Conservation (phyloP, 768 basidiomycete species). For the Dentipellis sp. region DNA sequence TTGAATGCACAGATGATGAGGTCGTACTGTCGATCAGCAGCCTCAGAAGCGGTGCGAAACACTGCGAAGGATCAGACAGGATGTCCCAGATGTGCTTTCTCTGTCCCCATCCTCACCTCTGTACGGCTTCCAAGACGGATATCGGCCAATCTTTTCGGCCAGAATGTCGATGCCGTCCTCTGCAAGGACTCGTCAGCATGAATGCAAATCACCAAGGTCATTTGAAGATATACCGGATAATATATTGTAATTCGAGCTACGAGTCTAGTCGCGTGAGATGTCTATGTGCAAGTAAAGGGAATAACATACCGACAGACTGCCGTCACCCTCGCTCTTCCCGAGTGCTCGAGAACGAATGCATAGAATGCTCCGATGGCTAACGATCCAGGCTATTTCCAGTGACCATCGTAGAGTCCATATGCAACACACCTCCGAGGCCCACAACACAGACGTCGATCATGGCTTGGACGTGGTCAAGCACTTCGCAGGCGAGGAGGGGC, state of each 20-base stretch:
- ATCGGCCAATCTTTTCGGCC: neutral
- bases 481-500: too few relatives aligned
- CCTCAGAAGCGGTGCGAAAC: neutral
- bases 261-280: neutral
- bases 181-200: neutral
- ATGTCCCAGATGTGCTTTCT: too few relatives aligned
- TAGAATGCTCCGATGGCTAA: conserved; percentile 16
- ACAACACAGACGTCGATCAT: conserved; percentile 29
- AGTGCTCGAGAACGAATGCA: conserved; percentile 9
- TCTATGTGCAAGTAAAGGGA: neutral
- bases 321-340: conserved; percentile 11
- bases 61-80: neutral
- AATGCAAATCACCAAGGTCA: too few relatives aligned
- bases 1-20: neutral
- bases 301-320: conserved; percentile 15
- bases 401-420: too few relatives aligned
- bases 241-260: neutral
- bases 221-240: neutral
- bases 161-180: neutral
- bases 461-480: too few relatives aligned
- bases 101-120: neutral
- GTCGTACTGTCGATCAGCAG: neutral
- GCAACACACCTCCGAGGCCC: neutral
- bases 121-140: neutral
- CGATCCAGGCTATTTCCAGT: too few relatives aligned